Base-by-base conservation (phyloP, 352 stramenopile species). In the Globisporangium alternatum region DNA sequence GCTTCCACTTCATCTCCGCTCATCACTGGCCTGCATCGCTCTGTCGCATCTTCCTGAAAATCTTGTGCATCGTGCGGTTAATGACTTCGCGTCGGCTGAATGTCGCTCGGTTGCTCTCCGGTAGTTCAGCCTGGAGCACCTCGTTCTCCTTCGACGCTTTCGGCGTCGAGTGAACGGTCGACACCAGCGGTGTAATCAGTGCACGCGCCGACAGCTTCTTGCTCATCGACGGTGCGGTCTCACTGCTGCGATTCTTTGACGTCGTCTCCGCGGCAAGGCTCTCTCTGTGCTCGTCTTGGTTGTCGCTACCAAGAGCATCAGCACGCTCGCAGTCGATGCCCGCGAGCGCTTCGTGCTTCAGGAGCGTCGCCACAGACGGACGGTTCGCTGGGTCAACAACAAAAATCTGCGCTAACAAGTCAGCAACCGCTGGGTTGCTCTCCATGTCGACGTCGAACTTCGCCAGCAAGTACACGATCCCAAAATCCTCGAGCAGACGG, bases 391-490 rank as follows among this genome's bases (percentile, higher is more conserved):
- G 69, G 47, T 93, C 74, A 12, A 91, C 69, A 0, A 74, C 64
- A 9, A 93, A 70, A 63, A 93, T 47, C 41, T 84, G 75, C 28
- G 59, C 68, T 31, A 93, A 67, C 13, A 91, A 44, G 60, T 90
- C 72, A 28, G 84, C 70, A 22, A 88, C 49, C 52, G 71, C 58
- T 25, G 82, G 54, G 58, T 78, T 72, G 22, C 56, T 69, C 0
- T 62, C 37, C 30, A 72, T 74, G 37, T 90, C 78, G 31, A 90
- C 83, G 31, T 90, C 77, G 28, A 79, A 75, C 56, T 85, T 86
- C 57, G 84, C 83, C 21, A 93, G 55, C n/a, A 93, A 56, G 61
- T 83, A 88, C 47, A 88, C 73, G 21, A 89, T 62, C 13, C 82
- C 84, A 57, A 87, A 79, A 39, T 82, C 74, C 39, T 72, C 66